A percentile compares a stretch with the other conserved stretches of the same genome.
Evolutionary conservation across 2,329 filamentous ascomycete species (phyloP).

Genomic region (Pseudogymnoascus verrucosus): DNA sequence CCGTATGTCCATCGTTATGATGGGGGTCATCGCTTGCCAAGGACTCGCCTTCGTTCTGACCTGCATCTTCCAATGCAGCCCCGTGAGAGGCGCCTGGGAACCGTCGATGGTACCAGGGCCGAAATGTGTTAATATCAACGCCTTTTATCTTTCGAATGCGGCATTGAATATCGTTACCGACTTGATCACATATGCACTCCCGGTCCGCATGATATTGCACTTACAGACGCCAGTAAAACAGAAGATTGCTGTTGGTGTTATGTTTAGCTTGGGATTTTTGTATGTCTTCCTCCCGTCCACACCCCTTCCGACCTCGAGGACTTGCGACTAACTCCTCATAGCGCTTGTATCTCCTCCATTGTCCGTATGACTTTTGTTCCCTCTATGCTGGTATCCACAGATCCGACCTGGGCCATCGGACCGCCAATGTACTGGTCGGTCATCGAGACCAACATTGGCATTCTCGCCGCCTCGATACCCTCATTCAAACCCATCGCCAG

Average conservation of each 20-base stretch:
- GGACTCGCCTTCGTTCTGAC: constrained; percentile 34
- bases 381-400: constrained; percentile 31
- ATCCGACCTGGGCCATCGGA: constrained; percentile 30
- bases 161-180: constrained; percentile 40
- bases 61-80: constrained; percentile 37
- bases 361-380: constrained; percentile 39
- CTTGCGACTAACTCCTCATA: constrained; percentile 15
- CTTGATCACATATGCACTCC: constrained; percentile 36
- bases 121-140: constrained; percentile 36
- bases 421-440: constrained; percentile 38
- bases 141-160: constrained; percentile 40
- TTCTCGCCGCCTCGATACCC: constrained; percentile 35
- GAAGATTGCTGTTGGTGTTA: constrained; percentile 35
- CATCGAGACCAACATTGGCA: constrained; percentile 35
- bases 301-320: not conserved
- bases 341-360: constrained; percentile 39
- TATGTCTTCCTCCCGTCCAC: not conserved
- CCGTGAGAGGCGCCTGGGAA: constrained; percentile 34
- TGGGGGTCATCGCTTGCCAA: constrained; percentile 33
- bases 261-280: constrained; percentile 29
- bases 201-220: constrained; percentile 35
- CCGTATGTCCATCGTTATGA: constrained; percentile 31
- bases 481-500: constrained; percentile 34
- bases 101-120: constrained; percentile 18
- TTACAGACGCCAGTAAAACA: constrained; percentile 38